Base-by-base conservation (phyloP, 805 yeast genomes). In the Zygosaccharomyces gambellarensis region DNA sequence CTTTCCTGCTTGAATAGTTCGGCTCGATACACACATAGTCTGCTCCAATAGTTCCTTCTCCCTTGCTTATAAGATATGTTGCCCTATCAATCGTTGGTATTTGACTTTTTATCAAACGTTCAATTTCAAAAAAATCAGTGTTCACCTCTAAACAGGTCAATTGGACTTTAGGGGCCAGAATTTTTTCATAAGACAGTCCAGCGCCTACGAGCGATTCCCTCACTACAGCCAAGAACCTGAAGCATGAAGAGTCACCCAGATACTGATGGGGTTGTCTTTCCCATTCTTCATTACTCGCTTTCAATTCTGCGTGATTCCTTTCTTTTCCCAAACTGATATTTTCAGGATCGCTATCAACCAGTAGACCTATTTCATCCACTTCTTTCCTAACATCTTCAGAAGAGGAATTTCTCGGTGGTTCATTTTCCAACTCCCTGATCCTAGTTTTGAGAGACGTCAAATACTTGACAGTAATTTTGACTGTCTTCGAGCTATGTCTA, bases 21-120 rank as follows among this genome's bases (percentile, higher is more conserved):
- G 46, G 14, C 19, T 53, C 53, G 34, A 54, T 41, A 32, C 34
- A 54, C 47, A 54, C 28, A 43, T 54, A 51, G 36, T 54, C 57
- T 5, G 55, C 52, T 19, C 53, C 57, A 22, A 54, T 53, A 22
- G 39, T 39, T 39, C 30, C 27, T 11, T 38, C 17, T 11, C 36
- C 36, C 8, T 31, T 45, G 25, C n/a, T 49, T 14, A 39, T 36
- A 10, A 23, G 28, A 11, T 48, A 43, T 23, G 28, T 32, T 23
- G 50, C 49, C 8, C 27, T 38, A 4, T 12, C 43, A n/a, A 39
- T 29, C n/a, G 43, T 3, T 28, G 48, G 28, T 25, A 25, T 6
- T 8, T 25, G 28, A 25, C 28, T 25, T 25, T 25, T 8, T 25
- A 25, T 25, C 28, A 2, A 25, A 25, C 28, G 9, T 8, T 25